phyloP scores from a whole-genome alignment of 164 flowering plant species.

The Nymphaea colorata region DNA sequence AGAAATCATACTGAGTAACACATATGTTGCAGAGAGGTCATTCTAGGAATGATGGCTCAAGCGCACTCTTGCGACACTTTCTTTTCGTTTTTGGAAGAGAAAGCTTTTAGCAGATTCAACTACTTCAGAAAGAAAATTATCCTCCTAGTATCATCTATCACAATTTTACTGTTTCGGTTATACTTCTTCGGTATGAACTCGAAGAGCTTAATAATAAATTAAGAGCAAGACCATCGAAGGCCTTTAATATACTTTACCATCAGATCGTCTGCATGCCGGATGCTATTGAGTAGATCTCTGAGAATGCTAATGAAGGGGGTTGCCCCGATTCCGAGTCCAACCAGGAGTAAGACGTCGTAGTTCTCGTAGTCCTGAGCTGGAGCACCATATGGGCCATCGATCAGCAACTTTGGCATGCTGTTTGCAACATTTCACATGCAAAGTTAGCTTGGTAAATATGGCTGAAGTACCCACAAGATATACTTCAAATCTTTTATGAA shows the following conservation, averaged over 20 bases:
- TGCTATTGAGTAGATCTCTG: conserved; percentile 60
- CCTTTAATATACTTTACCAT: conserved; percentile 20
- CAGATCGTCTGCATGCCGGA: conserved; percentile 43
- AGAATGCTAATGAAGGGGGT: conserved; percentile 97
- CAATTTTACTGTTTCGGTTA: no score
- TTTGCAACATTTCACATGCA: conserved; percentile 4
- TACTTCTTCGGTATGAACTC: no score
- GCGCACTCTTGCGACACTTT: no score
- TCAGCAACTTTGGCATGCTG: conserved; percentile 64
- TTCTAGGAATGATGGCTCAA: no score
- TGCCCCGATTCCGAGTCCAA: conserved; percentile 97
- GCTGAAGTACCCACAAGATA: no score
- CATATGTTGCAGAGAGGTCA: not conserved
- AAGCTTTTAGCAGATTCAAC: no score
- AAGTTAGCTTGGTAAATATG: not conserved
- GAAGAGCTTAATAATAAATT: no score
- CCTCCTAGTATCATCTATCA: no score
- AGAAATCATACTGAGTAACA: not conserved
- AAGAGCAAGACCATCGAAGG: no score
- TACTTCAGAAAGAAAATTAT: no score
- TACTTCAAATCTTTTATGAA: no score
- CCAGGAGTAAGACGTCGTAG: conserved; percentile 83
- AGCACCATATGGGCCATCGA: conserved; percentile 99
- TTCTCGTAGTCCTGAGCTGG: conserved; percentile 89
- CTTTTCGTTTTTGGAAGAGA: no score